Conservation (phyloP, 2,329 filamentous ascomycete species). For the Gaeumannomyces sp. region DNA sequence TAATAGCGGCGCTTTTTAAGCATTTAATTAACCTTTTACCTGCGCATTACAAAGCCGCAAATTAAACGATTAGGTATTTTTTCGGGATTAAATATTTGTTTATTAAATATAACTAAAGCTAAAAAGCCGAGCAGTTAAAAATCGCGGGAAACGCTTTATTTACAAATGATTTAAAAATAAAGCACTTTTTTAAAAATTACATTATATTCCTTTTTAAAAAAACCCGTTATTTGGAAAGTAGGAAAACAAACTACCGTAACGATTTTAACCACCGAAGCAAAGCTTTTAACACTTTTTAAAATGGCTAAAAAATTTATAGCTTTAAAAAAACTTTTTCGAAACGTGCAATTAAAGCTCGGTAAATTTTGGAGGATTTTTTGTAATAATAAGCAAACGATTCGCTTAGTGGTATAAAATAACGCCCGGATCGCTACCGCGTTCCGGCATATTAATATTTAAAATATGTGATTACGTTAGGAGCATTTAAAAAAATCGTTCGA, state of each 20-base stretch:
- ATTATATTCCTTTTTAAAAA: slow-evolving; percentile 1
- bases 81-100: neutral
- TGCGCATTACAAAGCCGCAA: neutral
- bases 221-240: slow-evolving; percentile 7
- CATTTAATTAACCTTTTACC: neutral
- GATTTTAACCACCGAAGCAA: slow-evolving; percentile 9
- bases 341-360: neutral
- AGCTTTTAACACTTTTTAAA: slow-evolving; percentile 2
- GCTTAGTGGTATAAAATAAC: neutral
- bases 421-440: neutral
- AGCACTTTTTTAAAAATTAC: neutral
- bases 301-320: neutral
- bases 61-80: neutral
- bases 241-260: slow-evolving; percentile 11
- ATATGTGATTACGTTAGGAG: no score
- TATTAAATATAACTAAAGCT: neutral
- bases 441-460: no score
- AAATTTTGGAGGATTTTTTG: neutral
- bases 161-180: neutral
- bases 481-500: no score
- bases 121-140: neutral
- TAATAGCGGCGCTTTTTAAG: neutral
- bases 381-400: neutral
- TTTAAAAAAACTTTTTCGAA: neutral
- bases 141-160: neutral